A percentile compares a stretch with the other conserved stretches of the same genome.
Evolutionary conservation across 2,329 filamentous ascomycete genomes (phyloP).

Genomic region (Colletotrichum navitas): DNA sequence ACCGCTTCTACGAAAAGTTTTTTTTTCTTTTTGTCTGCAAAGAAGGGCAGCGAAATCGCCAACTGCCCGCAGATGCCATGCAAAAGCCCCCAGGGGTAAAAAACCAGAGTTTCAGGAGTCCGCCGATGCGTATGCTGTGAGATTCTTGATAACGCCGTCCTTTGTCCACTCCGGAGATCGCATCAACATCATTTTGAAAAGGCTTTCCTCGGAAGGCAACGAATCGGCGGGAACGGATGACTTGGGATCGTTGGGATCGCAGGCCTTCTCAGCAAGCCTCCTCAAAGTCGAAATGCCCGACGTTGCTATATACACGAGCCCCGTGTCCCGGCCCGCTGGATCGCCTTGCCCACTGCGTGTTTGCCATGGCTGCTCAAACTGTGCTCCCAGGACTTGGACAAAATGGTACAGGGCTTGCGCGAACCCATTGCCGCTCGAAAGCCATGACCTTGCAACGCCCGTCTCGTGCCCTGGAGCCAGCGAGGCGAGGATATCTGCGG

Average conservation of each 20-base stretch:
- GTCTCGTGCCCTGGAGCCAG: slow-evolving; percentile 79
- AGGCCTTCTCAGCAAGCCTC: slow-evolving; percentile 76
- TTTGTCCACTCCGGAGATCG: slow-evolving; percentile 71
- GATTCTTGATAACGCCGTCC: slow-evolving; percentile 75
- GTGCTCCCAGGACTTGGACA: slow-evolving; percentile 77
- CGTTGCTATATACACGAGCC: slow-evolving; percentile 73
- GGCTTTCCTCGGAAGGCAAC: slow-evolving; percentile 74
- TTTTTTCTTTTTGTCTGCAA: too few species aligned
- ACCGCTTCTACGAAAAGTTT: background rate
- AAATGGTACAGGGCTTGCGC: slow-evolving; percentile 83
- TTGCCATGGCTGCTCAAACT: slow-evolving; percentile 64
- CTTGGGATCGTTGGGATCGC: slow-evolving; percentile 65
- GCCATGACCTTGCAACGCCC: slow-evolving; percentile 81
- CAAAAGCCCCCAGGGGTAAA: slow-evolving; percentile 6
- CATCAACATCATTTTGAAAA: slow-evolving; percentile 77
- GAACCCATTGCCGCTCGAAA: slow-evolving; percentile 86
- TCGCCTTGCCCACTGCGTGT: slow-evolving; percentile 50
- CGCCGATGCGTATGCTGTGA: slow-evolving; percentile 73
- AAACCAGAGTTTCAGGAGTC: slow-evolving; percentile 46
- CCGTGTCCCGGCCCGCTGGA: slow-evolving; percentile 54
- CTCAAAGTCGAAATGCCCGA: slow-evolving; percentile 77
- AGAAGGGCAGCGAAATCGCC: background rate
- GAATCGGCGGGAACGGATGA: slow-evolving; percentile 69
- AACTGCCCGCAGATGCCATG: slow-evolving; percentile 27
- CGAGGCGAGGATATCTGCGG: slow-evolving; percentile 87